Base-by-base conservation (phyloP, 192 early-diverging fungal genomes). In the Phycomyces blakesleeanus region DNA sequence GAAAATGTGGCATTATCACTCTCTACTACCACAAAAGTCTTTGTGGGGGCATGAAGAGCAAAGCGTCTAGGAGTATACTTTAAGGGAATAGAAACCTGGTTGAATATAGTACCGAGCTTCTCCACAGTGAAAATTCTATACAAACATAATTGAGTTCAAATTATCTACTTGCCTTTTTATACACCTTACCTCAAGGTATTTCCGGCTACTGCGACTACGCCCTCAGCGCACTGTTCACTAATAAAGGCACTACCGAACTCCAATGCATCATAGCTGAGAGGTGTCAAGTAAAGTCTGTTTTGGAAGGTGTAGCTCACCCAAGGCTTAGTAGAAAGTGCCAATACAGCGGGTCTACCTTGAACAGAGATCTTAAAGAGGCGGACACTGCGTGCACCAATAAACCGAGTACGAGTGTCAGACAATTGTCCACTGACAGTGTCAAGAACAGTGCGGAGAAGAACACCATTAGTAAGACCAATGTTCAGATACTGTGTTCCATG, bases 21-120 rank as follows among this genome's bases (percentile, higher is more conserved):
- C 74, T 99, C 97, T 63, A 94, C 84, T 51, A 97, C 73, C 0
- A 92, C 89, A 81, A 99, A 96, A 53, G 87, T 85, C 51, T 88
- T 88, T 34, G 87, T 84, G n/a, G 73, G 69, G 15, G 77, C 80
- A 64, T 95, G 84, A 58, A 88, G 78, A 6, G 84, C 78, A 67
- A 97, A 88, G 8, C 84, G 81, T 55, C 96, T 83, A 5, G 97
- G 97, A 0, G 97, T 98, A 52, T 89, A 92, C 12, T 81, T 85
- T 40, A 98, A 80, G 29, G 91, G 92, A 18, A 98, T 81, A 0
- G 87, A 59, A 1, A 85, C 86, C 59, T 94, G 91, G 79, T 96
- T 95, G 64, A 97, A 92, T 12, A 83, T 75, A 14, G 79, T 84
- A 25, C 88, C 90, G 7, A 95, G 78, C 53, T 89, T 89, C 37